These are phyloP conservation scores for Pythium phragmiticola DNA, from an alignment of 352 stramenopile genomes.

Conservation along the genomic window DNA sequence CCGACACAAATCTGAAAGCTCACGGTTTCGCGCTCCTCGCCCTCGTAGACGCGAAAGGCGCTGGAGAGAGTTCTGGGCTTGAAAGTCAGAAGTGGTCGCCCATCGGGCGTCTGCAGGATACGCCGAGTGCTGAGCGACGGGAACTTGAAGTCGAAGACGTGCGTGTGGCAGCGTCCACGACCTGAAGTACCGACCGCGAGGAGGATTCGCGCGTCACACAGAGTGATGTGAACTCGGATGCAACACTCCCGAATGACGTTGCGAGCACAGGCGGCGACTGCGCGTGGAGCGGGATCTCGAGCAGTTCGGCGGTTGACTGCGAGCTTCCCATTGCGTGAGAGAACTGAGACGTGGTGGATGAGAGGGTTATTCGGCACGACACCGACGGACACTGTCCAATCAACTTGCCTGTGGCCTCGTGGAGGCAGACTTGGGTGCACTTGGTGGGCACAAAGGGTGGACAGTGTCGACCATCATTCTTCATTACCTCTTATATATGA, in stretches of 20 bases:
- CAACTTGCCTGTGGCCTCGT: too few species aligned
- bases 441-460: too few species aligned
- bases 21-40: slow-evolving; percentile 1
- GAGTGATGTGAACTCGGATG: slow-evolving; percentile 6
- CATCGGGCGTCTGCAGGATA: slow-evolving; percentile 1
- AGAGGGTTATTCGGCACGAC: too few species aligned
- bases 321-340: slow-evolving; percentile 6
- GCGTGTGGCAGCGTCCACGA: neutral
- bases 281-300: slow-evolving; percentile 13
- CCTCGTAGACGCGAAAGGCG: slow-evolving; percentile 8
- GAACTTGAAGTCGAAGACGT: slow-evolving; percentile 10
- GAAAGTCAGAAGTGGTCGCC: neutral
- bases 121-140: neutral
- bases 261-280: slow-evolving; percentile 13
- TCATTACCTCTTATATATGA: too few species aligned
- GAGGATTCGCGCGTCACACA: neutral
- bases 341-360: too few species aligned
- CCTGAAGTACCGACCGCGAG: neutral
- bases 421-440: too few species aligned
- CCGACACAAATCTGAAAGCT: neutral
- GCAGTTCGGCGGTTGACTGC: neutral
- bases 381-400: too few species aligned
- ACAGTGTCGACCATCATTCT: too few species aligned
- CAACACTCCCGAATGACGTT: neutral
- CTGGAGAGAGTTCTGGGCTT: neutral